Evolutionary conservation across 805 yeast genomes (phyloP).

Genomic region (Novakomyces olei): DNA sequence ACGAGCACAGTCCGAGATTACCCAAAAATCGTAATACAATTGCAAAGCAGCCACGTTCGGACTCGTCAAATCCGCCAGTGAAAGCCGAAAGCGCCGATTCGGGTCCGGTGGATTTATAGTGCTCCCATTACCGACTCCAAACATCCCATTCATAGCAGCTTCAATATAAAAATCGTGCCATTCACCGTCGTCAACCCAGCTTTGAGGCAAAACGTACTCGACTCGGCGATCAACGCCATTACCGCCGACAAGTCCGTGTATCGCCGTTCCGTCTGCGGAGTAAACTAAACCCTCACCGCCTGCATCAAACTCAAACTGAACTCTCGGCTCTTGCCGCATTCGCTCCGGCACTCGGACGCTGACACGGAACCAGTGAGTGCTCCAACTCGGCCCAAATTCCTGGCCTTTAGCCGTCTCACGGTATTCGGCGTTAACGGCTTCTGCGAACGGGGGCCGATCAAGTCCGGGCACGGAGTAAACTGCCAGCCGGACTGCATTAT

Average conservation of each 20-base stretch:
- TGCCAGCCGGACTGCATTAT: too few species aligned
- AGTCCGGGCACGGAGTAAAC: conserved; percentile 58
- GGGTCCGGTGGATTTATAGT: conserved; percentile 46
- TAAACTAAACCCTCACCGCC: conserved; percentile 68
- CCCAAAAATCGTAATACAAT: conserved; percentile 61
- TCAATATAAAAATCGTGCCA: conserved; percentile 60
- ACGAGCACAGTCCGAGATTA: conserved; percentile 75
- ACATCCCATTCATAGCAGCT: conserved; percentile 87
- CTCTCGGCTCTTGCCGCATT: conserved; percentile 8
- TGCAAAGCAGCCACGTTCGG: conserved; percentile 67
- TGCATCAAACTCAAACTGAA: conserved; percentile 52
- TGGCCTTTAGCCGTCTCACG: conserved; percentile 32
- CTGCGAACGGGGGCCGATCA: conserved; percentile 39
- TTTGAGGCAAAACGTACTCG: conserved; percentile 43
- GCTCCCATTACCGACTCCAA: conserved; percentile 43
- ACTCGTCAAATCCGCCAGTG: conserved; percentile 52
- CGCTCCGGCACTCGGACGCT: conserved; percentile 36
- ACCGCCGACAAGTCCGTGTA: conserved; percentile 30
- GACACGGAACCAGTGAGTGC: conserved; percentile 74
- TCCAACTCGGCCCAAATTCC: conserved; percentile 82
- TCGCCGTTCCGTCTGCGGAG: conserved; percentile 38
- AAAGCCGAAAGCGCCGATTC: conserved; percentile 45
- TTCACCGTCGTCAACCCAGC: conserved; percentile 24
- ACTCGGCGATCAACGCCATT: conserved; percentile 59
- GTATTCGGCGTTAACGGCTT: conserved; percentile 33